Evolutionary conservation across 768 basidiomycete genomes (phyloP).

Genomic region (Sutorius australiensis): DNA sequence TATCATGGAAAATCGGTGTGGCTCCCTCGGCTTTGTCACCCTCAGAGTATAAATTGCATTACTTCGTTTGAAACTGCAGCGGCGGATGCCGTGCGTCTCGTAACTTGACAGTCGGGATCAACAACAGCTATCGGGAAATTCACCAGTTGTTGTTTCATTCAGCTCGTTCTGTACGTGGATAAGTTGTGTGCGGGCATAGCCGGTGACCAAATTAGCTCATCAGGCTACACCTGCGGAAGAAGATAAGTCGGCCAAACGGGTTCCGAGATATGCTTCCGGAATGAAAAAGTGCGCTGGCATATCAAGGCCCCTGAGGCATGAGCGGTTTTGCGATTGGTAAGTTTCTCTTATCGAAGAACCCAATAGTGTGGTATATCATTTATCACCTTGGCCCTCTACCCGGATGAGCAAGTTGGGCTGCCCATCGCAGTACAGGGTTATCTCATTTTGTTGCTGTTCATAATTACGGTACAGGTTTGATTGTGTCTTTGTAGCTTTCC

Average conservation of each 20-base stretch:
- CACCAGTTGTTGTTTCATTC: not conserved
- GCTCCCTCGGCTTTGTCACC: not conserved
- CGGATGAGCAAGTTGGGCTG: not conserved
- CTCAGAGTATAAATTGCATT: not conserved
- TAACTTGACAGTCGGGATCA: slow-evolving; percentile 1
- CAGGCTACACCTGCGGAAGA: not conserved
- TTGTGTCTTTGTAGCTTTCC: not conserved
- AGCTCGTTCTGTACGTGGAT: not conserved
- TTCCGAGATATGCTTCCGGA: slow-evolving; percentile 9
- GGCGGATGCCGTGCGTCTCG: slow-evolving; percentile 4
- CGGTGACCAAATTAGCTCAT: slow-evolving; percentile 22
- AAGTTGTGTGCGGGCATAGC: slow-evolving; percentile 1
- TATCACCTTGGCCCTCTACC: not conserved
- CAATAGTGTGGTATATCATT: slow-evolving; percentile 1
- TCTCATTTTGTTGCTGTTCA: not conserved
- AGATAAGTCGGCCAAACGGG: slow-evolving; percentile 12
- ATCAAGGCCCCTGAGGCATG: slow-evolving; percentile 2
- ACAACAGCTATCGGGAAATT: not conserved
- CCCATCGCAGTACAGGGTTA: slow-evolving; percentile 2
- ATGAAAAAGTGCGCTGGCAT: slow-evolving; percentile 11
- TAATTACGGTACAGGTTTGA: not conserved
- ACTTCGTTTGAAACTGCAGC: slow-evolving; percentile 2
- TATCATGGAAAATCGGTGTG: slow-evolving; percentile 10
- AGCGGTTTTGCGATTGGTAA: slow-evolving; percentile 27
- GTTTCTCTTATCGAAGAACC: slow-evolving; percentile 7